Evolutionary conservation across 176 grass and related monocot species (phyloP), one percentile per base, ranked within the genome.

Genomic region (Tuctoria greenei): DNA sequence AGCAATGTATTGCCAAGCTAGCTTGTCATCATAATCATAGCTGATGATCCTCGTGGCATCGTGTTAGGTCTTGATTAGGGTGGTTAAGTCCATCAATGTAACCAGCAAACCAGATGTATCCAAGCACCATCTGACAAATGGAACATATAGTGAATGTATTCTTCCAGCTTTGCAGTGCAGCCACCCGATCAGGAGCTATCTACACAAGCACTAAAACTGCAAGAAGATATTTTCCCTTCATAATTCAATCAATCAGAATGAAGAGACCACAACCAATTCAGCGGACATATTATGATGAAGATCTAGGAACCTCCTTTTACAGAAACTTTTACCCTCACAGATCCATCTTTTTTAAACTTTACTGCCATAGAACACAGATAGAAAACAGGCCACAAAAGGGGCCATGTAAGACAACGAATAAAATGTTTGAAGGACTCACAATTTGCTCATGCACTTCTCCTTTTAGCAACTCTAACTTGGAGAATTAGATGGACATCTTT

Each of bases 401-500:
- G 4, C 7, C 16, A 76, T 16, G 14, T 67, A 57, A 56, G 0
- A n/a, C 4, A 46, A 4, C 10, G 7, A 60, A 72, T 73, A 27
- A 61, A 74, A 45, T 52, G 61, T 51, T 20, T 46, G 36, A 78
- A 46, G 42, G 59, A 86, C 71, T 66, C 76, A 83, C 57, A 55
- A 72, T 75, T 6, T 82, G 67, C 71, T 98, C 79, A 98, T 47
- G 91, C 87, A 44, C 41, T 79, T 50, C 83, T 93, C 62, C 61
- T 98, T 78, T 91, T 91, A 62, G 82, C 86, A 84, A 98, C 86
- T 80, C 73, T 92, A 85, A 98, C 95, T 92, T 90, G 86, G 37
- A 98, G 91, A 51, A 98, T 98, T 42, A 98, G 91, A 98, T 98
- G 95, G 50, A 94, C 91, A 14, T 94, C 76, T 86, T 80, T 92